Conservation (phyloP, 345 rosid species). For the Stellera chamaejasme region DNA sequence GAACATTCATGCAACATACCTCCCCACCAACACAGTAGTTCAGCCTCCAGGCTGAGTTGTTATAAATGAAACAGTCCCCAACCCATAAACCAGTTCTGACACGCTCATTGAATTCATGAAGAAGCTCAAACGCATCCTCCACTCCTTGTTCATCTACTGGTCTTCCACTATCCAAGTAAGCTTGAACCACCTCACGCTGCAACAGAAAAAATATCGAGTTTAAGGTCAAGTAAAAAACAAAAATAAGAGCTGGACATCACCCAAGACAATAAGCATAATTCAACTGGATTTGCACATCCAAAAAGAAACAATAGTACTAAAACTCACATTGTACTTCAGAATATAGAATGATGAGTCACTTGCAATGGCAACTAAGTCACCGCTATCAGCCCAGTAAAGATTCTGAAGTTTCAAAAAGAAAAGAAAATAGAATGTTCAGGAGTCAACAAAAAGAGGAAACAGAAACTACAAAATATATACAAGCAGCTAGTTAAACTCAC, state of each 20-base stretch:
- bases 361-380: slow-evolving; percentile 94
- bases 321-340: slow-evolving; percentile 81
- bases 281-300: slow-evolving; percentile 5
- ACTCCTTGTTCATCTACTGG: slow-evolving; percentile 96
- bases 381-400: slow-evolving; percentile 99
- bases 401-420: slow-evolving; percentile 46
- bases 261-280: neutral
- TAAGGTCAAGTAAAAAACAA: neutral
- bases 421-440: slow-evolving; percentile 2
- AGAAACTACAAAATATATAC: slow-evolving; percentile 3
- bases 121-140: slow-evolving; percentile 99
- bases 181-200: slow-evolving; percentile 87
- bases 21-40: slow-evolving; percentile 99
- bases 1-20: slow-evolving; percentile 36
- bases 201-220: slow-evolving; percentile 19
- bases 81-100: slow-evolving; percentile 99
- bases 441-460: slow-evolving; percentile 5
- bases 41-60: slow-evolving; percentile 96
- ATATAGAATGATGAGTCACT: slow-evolving; percentile 96
- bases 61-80: slow-evolving; percentile 99
- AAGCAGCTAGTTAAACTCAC: slow-evolving; percentile 36
- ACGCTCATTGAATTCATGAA: slow-evolving; percentile 97
- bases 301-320: slow-evolving; percentile 8
- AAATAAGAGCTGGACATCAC: neutral
- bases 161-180: slow-evolving; percentile 83